Evolutionary conservation across 2,329 filamentous ascomycete species (phyloP).

Genomic region (Grosmannia clavigera): DNA sequence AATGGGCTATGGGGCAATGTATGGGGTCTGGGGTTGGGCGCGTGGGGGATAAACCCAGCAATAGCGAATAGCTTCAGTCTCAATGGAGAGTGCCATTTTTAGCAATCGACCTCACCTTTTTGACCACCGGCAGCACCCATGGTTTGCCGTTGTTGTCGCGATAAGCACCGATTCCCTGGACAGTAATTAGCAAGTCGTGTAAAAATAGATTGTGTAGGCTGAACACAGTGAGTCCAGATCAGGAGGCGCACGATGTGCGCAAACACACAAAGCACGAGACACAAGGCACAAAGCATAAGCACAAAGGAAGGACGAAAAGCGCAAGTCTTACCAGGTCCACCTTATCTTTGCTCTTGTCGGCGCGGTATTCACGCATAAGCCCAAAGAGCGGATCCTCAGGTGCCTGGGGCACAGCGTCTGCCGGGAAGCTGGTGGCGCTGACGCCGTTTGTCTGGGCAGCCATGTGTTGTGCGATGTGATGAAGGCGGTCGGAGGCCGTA

Average conservation of each 20-base stretch:
- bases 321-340: slow-evolving; percentile 65
- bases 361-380: slow-evolving; percentile 75
- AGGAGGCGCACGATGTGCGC: too few species aligned
- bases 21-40: slow-evolving; percentile 5
- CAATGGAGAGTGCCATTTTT: slow-evolving; percentile 8
- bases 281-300: not conserved
- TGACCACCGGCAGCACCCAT: slow-evolving; percentile 92
- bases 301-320: not conserved
- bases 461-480: slow-evolving; percentile 59
- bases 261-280: not conserved
- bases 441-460: slow-evolving; percentile 18
- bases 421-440: slow-evolving; percentile 56
- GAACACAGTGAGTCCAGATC: too few species aligned
- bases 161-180: slow-evolving; percentile 74
- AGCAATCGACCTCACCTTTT: slow-evolving; percentile 54
- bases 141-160: slow-evolving; percentile 91
- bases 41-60: not conserved
- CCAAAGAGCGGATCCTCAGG: slow-evolving; percentile 94
- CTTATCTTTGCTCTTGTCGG: slow-evolving; percentile 66
- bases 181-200: not conserved
- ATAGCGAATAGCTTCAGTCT: slow-evolving; percentile 9
- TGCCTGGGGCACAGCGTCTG: slow-evolving; percentile 71
- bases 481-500: slow-evolving; percentile 40
- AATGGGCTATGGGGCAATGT: not conserved
- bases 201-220: too few species aligned